Evolutionary conservation across 257 asterid genomes (phyloP), one percentile per base, ranked within the genome.

Genomic region (Cordia subcordata): DNA sequence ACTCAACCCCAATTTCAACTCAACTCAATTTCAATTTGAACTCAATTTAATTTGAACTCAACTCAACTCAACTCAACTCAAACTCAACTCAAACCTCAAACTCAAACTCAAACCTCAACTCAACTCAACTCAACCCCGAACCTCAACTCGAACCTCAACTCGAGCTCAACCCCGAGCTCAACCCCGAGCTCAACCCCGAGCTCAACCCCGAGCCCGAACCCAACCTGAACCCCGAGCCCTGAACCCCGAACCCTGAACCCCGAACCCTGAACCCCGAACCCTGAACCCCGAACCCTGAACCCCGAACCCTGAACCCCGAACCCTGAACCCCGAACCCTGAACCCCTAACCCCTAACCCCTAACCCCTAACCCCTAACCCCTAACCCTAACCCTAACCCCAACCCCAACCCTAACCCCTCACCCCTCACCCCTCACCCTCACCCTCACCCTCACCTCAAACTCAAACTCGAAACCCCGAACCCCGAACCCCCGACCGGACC

Each of bases 201-300:
- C 4, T 51, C 12, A 8, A 11, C 1, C 8, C 14, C 21, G 55
- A 10, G 55, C 32, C 55, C 33, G 21, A 10, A 19, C 55, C 32
- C 32, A 33, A 18, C 55, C 12, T 50, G 18, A n/a, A n/a, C 52
- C 52, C 52, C 12, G 12, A 47, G 12, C 52, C 52, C 52, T 47
- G 12, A 47, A 47, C 52, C 52, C 52, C 12, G 12, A 47, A 47
- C 52, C 52, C 52, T 47, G 12, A 47, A 47, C 52, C 52, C 52
- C 12, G 12, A 47, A 47, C 52, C 52, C 52, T 47, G 12, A 47
- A 47, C 52, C 52, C 52, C 12, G 12, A 47, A 47, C 52, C 52
- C 52, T 47, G 12, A 47, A 47, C 52, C 52, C 52, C 12, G 12
- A 47, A 47, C 52, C 52, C 52, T 47, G 12, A 47, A 47, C 52